These are phyloP conservation scores for Neopestalotiopsis sp. DNA, from an alignment of 2,329 filamentous ascomycete species.

Conservation along the genomic window DNA sequence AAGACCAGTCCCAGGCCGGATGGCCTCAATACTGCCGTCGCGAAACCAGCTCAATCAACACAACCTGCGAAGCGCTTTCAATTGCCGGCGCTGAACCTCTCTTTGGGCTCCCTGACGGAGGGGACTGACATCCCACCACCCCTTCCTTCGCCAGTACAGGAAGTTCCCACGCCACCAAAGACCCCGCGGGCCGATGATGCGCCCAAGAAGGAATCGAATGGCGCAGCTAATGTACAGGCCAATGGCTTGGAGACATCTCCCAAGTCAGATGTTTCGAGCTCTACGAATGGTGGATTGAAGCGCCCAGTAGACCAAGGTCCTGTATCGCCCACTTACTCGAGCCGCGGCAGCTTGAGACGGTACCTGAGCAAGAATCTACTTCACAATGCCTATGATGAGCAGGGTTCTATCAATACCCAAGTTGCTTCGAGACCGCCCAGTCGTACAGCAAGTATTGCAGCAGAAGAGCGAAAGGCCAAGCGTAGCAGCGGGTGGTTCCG, in stretches of 20 bases:
- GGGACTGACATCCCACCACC: constrained; percentile 66
- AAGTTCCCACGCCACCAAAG: constrained; percentile 51
- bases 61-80: constrained; percentile 50
- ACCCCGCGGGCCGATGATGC: constrained; percentile 31
- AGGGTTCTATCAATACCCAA: constrained; percentile 41
- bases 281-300: constrained; percentile 47
- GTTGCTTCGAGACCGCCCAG: constrained; percentile 51
- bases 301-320: constrained; percentile 56
- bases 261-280: constrained; percentile 33
- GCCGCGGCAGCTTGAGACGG: constrained; percentile 61
- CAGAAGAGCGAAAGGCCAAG: constrained; percentile 59
- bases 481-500: constrained; percentile 65
- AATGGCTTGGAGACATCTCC: constrained; percentile 37
- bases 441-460: constrained; percentile 52
- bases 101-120: constrained; percentile 64
- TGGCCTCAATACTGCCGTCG: background rate
- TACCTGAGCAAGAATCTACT: constrained; percentile 61
- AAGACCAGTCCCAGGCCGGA: constrained; percentile 9
- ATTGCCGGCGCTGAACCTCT: constrained; percentile 62
- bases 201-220: constrained; percentile 32
- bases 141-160: constrained; percentile 55
- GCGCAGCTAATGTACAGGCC: constrained; percentile 45
- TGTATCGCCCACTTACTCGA: constrained; percentile 56
- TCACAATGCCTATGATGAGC: constrained; percentile 56
- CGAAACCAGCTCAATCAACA: background rate